Base-by-base conservation (phyloP, 768 basidiomycete genomes). In the Lactarius sp. region DNA sequence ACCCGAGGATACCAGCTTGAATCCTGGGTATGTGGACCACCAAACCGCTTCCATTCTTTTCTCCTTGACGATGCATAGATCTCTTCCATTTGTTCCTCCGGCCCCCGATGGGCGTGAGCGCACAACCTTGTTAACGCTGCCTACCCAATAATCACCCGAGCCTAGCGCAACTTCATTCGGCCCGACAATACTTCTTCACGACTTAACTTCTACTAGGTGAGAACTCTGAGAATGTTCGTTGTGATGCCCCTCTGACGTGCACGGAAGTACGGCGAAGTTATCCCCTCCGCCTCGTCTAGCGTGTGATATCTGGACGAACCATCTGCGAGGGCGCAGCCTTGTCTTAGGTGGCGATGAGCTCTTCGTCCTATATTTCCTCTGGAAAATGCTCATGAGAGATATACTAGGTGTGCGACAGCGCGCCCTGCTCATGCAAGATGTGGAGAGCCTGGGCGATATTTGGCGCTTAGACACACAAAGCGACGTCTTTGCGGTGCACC, bases 401-500 rank as follows among this genome's bases (percentile, higher is more conserved):
- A 12, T 55, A 42, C 52, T 60, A 88, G 88, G 87, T 41, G 80
- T 81, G 10, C 78, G 78, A 66, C 75, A 76, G 52, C 79, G 78
- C 50, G 86, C 81, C 0, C 75, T 85, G 1, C 75, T 81, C 52
- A 70, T 89, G 3, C 70, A 76, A 4, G 83, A 87, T 59, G 76
- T 87, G 51, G 80, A 81, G 39, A 60, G 68, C 2, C 68, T 75
- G 36, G 62, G 67, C 1, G 72, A 74, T 14, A 69, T 80, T 2
- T 74, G 75, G 57, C 68, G 73, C 62, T 70, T 89, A 10, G 72
- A 77, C 33, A 87, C 86, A 3, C 67, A 77, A 20, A 87, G 86
- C 58, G 87, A 88, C 68, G 83, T 88, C 0, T 83, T 90, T 66
- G 73, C 86, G 3, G 73, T 88, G n/a, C 71, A 77, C 52, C 84